Percentiles rank a stretch among this genome's conserved stretches.
phyloP scores from a whole-genome alignment of 192 early-diverging fungal genomes.

The Linnemannia schmuckeri region DNA sequence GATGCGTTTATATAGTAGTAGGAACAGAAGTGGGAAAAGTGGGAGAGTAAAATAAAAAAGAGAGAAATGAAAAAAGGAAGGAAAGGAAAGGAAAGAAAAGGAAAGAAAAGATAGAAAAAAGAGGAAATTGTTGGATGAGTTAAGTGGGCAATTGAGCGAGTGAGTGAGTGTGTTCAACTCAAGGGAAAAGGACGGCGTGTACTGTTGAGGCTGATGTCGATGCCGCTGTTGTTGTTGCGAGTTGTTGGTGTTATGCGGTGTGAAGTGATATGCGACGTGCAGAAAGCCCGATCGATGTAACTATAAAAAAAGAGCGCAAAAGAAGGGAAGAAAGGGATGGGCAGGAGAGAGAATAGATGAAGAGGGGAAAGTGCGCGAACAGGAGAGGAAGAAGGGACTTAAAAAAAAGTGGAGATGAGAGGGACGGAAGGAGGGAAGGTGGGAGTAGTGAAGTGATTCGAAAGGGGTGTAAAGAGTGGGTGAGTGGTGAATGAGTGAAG shows the following conservation, averaged over 20 bases:
- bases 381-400: not conserved
- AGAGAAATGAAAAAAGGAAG: not conserved
- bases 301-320: not conserved
- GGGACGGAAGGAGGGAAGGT: not conserved
- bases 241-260: not conserved
- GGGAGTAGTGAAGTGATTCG: not conserved
- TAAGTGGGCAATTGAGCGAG: not conserved
- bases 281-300: constrained; percentile 3
- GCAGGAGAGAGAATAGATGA: not conserved
- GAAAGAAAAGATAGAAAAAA: not conserved
- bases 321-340: not conserved
- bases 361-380: not conserved
- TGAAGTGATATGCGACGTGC: not conserved
- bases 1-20: no score
- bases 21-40: not conserved
- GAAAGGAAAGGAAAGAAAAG: not conserved
- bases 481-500: not conserved
- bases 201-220: not conserved
- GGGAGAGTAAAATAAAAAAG: not conserved
- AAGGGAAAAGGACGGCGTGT: not conserved
- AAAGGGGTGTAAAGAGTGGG: not conserved
- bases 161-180: not conserved
- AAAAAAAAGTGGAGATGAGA: not conserved
- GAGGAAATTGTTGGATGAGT: not conserved
- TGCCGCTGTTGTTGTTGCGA: not conserved